A percentile compares a stretch with the other conserved stretches of the same genome.
Evolutionary conservation across 352 stramenopile genomes (phyloP).

Genomic region (Phytopythium litorale): DNA sequence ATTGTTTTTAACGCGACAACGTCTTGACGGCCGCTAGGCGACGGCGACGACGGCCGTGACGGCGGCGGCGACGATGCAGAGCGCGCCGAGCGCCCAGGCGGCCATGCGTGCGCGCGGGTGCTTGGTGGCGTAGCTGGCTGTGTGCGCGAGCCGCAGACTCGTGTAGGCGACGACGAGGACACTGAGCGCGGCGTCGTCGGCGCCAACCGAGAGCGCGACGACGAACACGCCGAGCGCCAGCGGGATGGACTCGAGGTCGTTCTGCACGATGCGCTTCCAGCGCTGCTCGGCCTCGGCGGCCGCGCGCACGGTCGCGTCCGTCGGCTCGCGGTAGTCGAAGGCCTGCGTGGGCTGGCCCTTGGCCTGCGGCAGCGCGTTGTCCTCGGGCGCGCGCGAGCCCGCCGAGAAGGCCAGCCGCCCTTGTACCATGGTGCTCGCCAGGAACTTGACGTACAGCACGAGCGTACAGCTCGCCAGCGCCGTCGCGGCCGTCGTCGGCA

Average conservation of each 20-base stretch:
- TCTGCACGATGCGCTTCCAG: constrained; percentile 52
- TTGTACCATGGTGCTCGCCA: constrained; percentile 45
- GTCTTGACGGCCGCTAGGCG: not conserved
- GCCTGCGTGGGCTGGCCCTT: constrained; percentile 17
- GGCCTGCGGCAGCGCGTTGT: constrained; percentile 24
- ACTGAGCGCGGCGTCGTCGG: constrained; percentile 25
- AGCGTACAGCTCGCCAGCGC: constrained; percentile 20
- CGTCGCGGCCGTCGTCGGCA: not conserved
- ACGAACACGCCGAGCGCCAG: constrained; percentile 37
- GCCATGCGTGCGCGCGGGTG: constrained; percentile 21
- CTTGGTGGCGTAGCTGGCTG: constrained; percentile 28
- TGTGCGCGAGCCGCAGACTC: constrained; percentile 30
- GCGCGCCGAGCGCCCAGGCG: constrained; percentile 22
- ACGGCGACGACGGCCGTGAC: not conserved
- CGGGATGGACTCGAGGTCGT: constrained; percentile 60
- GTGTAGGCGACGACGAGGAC: constrained; percentile 37
- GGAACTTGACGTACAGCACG: constrained; percentile 60
- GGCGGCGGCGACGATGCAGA: constrained; percentile 13
- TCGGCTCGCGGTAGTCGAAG: constrained; percentile 2
- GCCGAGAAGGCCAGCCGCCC: constrained; percentile 38
- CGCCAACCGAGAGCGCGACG: constrained; percentile 29
- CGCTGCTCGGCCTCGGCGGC: constrained; percentile 34
- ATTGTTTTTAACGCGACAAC: too few species aligned
- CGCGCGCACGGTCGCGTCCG: constrained; percentile 20
- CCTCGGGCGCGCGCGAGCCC: constrained; percentile 38